Percentiles rank a stretch among this genome's conserved stretches.
These are phyloP conservation scores for Nakaseomyces delphensis DNA, from an alignment of 1,139 yeast genomes.

Conservation along the genomic window DNA sequence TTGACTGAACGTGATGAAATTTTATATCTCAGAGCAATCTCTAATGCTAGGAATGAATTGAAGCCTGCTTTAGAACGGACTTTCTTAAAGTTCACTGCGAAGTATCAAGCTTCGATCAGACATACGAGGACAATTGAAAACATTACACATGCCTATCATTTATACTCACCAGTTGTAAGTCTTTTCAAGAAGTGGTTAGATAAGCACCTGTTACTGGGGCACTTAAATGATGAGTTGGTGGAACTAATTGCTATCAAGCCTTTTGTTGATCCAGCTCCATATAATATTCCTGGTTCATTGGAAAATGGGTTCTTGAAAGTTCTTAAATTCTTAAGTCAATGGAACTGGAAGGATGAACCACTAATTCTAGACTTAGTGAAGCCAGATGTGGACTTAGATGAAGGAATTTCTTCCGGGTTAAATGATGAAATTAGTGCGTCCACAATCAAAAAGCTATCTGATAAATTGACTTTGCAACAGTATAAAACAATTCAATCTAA, in stretches of 20 bases:
- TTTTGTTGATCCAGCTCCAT: slow-evolving; percentile 83
- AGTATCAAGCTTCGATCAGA: slow-evolving; percentile 60
- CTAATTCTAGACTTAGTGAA: slow-evolving; percentile 65
- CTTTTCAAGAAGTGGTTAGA: slow-evolving; percentile 85
- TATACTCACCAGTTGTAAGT: slow-evolving; percentile 72
- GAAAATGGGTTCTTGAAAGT: slow-evolving; percentile 74
- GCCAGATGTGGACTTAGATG: slow-evolving; percentile 35
- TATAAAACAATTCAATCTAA: slow-evolving; percentile 55
- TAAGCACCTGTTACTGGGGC: slow-evolving; percentile 55
- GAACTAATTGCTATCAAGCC: slow-evolving; percentile 78
- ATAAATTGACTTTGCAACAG: slow-evolving; percentile 52
- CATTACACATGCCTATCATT: slow-evolving; percentile 63
- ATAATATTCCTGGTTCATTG: slow-evolving; percentile 65
- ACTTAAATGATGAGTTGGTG: slow-evolving; percentile 65
- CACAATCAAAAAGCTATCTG: slow-evolving; percentile 41
- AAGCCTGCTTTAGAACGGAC: slow-evolving; percentile 52
- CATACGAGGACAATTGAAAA: slow-evolving; percentile 74
- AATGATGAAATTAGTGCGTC: slow-evolving; percentile 24
- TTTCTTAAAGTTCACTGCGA: slow-evolving; percentile 57
- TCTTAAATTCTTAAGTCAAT: slow-evolving; percentile 58
- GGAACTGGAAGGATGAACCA: slow-evolving; percentile 95
- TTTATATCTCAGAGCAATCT: slow-evolving; percentile 60
- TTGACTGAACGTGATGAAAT: slow-evolving; percentile 76
- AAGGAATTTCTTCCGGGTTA: slow-evolving; percentile 31
- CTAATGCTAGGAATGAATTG: slow-evolving; percentile 50